Evolutionary conservation across 192 early-diverging fungal species (phyloP).

Genomic region (Thamnidium elegans): DNA sequence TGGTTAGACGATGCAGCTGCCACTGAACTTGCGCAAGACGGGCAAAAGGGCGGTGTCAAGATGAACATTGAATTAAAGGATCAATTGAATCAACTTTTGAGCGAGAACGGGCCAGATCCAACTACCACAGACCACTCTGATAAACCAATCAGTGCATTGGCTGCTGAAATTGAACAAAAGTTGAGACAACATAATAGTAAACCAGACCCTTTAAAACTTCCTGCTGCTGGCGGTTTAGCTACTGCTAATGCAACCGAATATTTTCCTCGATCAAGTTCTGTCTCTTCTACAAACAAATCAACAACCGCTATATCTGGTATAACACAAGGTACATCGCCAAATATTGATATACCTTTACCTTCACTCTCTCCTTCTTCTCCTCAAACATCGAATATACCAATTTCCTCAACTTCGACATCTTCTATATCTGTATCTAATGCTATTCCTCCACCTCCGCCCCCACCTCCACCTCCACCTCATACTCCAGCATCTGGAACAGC

Average conservation of each 20-base stretch:
- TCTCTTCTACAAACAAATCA: too few species aligned
- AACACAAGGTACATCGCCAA: too few species aligned
- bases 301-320: too few species aligned
- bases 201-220: neutral
- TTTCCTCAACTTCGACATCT: neutral
- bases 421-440: neutral
- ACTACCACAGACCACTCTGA: slow-evolving; percentile 18
- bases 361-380: slow-evolving; percentile 32
- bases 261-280: too few species aligned
- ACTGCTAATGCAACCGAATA: too few species aligned
- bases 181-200: slow-evolving; percentile 11
- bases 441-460: slow-evolving; percentile 31
- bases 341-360: slow-evolving; percentile 24
- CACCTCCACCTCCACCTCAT: slow-evolving; percentile 13
- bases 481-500: neutral
- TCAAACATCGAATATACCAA: slow-evolving; percentile 15
- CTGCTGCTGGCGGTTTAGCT: slow-evolving; percentile 8
- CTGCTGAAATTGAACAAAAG: slow-evolving; percentile 31
- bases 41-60: slow-evolving; percentile 13
- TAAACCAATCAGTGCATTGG: slow-evolving; percentile 34
- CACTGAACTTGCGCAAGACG: neutral
- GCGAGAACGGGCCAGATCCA: neutral
- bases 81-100: slow-evolving; percentile 24
- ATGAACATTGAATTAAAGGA: slow-evolving; percentile 23
- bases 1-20: neutral